Percentiles rank a stretch among this genome's conserved stretches.
Conservation (phyloP, 345 rosid species). For the Clausena lansium region DNA sequence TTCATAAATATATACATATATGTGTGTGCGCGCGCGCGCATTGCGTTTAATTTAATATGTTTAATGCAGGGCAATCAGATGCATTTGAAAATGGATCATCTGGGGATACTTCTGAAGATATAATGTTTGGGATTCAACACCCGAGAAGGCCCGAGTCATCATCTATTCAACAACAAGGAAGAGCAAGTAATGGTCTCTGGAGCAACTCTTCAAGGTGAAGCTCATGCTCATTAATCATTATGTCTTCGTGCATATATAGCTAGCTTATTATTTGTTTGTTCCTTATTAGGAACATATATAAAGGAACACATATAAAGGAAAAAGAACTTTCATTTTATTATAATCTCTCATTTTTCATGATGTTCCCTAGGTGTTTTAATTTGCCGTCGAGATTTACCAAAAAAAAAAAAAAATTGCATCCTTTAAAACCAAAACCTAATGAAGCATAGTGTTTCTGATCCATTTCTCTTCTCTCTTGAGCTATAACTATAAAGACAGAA, state of each 20-base stretch:
- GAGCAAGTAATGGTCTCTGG: constrained; percentile 49
- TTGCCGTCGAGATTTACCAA: background rate
- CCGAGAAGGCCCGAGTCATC: constrained; percentile 47
- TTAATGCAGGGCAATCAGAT: constrained; percentile 62
- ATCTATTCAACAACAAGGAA: constrained; percentile 46
- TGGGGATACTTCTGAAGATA: constrained; percentile 86
- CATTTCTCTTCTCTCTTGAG: background rate
- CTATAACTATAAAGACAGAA: background rate
- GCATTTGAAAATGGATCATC: constrained; percentile 72
- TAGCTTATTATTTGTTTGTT: background rate
- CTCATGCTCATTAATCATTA: background rate
- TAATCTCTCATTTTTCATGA: background rate
- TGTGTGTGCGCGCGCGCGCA: too few species aligned
- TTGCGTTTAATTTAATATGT: background rate
- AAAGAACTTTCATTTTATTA: background rate
- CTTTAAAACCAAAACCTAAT: background rate
- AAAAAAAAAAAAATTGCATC: too few species aligned
- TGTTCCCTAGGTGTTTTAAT: background rate
- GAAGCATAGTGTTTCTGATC: background rate
- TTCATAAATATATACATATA: background rate
- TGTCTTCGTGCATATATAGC: background rate
- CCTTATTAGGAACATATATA: background rate
- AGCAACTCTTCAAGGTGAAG: constrained; percentile 66
- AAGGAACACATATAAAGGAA: background rate
- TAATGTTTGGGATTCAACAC: constrained; percentile 66